These are phyloP conservation scores for Leishmania arabica DNA, from an alignment of 208 protist genomes.

Conservation along the genomic window DNA sequence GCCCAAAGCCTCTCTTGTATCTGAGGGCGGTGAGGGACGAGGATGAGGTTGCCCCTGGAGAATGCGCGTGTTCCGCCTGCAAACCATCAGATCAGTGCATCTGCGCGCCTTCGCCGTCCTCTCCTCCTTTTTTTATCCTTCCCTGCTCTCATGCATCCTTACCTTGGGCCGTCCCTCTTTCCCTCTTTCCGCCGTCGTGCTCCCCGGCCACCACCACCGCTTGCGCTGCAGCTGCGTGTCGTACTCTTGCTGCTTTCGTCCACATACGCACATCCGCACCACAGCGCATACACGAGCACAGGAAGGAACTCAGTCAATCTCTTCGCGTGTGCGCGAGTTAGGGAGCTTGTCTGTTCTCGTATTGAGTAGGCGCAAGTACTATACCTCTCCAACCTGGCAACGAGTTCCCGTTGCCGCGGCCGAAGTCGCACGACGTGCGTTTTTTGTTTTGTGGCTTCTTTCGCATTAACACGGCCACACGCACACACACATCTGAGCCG, in stretches of 20 bases:
- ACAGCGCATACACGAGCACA: no score
- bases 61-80: neutral
- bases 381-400: neutral
- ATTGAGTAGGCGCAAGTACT: neutral
- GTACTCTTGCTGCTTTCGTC: neutral
- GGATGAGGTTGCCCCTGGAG: neutral
- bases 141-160: neutral
- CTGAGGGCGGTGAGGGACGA: neutral
- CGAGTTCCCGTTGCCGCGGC: neutral
- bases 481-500: neutral
- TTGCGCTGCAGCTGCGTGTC: neutral
- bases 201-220: neutral
- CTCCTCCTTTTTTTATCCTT: neutral
- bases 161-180: neutral
- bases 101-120: neutral
- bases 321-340: neutral
- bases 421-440: neutral
- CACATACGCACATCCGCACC: neutral
- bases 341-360: neutral
- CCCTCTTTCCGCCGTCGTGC: neutral
- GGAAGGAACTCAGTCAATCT: neutral
- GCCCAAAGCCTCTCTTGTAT: neutral
- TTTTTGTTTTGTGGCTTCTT: neutral
- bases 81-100: neutral
- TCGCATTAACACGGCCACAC: neutral